Evolutionary conservation across 164 flowering plant genomes (phyloP).

Genomic region (Warburgia ugandensis): DNA sequence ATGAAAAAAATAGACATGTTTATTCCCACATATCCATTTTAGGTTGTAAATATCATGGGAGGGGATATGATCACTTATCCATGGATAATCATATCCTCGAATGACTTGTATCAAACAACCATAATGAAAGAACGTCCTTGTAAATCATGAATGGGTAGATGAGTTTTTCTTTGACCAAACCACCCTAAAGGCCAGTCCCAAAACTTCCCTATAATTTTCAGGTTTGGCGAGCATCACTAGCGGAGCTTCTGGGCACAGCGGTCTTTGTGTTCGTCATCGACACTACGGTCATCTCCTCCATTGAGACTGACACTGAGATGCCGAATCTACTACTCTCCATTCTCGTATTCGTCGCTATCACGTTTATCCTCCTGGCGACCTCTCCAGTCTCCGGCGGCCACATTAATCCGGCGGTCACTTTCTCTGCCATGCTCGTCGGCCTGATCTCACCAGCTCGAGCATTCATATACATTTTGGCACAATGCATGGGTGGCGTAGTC

Average conservation of each 20-base stretch:
- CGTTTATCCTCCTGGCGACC: slow-evolving; percentile 43
- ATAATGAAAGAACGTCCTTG: too few species aligned
- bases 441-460: slow-evolving; percentile 45
- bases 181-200: too few species aligned
- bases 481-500: slow-evolving; percentile 41
- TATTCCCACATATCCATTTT: too few species aligned
- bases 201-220: slow-evolving; percentile 6
- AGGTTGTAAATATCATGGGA: too few species aligned
- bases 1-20: too few species aligned
- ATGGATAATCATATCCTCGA: neutral
- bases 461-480: slow-evolving; percentile 38
- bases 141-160: neutral
- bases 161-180: too few species aligned
- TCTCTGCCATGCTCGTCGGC: slow-evolving; percentile 41
- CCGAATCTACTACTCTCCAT: slow-evolving; percentile 37
- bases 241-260: slow-evolving; percentile 50
- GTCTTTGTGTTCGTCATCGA: slow-evolving; percentile 40
- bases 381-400: slow-evolving; percentile 58
- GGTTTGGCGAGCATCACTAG: slow-evolving; percentile 55
- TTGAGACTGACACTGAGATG: slow-evolving; percentile 22
- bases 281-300: slow-evolving; percentile 45
- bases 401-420: slow-evolving; percentile 40
- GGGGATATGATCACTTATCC: too few species aligned
- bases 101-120: neutral
- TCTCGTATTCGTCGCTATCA: slow-evolving; percentile 23